phyloP scores from a whole-genome alignment of 257 asterid genomes.

The Knoxia roxburghii region DNA sequence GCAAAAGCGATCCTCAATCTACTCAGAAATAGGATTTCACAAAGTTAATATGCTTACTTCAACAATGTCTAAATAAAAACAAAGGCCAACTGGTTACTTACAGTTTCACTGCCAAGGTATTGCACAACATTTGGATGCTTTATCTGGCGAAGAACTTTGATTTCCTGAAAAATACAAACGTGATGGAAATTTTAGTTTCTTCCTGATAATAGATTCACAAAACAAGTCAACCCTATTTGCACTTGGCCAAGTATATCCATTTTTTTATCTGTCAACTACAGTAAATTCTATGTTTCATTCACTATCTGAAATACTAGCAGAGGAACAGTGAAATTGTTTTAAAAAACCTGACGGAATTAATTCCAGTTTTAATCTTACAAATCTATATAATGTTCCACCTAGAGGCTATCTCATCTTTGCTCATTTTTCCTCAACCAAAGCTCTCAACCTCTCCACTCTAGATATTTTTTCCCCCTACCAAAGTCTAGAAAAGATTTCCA shows the following conservation, averaged over 20 bases:
- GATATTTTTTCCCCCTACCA: too few relatives aligned
- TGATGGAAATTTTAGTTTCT: constrained; percentile 15
- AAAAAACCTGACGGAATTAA: too few relatives aligned
- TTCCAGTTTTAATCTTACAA: too few relatives aligned
- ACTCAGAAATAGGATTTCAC: constrained; percentile 17
- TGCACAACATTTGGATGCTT: constrained; percentile 83
- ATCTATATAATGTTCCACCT: too few relatives aligned
- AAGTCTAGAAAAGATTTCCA: too few relatives aligned
- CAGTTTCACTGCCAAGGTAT: constrained; percentile 72
- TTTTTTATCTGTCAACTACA: neutral
- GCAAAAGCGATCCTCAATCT: constrained; percentile 85
- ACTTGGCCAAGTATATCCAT: neutral
- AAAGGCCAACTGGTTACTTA: constrained; percentile 33
- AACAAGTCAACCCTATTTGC: neutral
- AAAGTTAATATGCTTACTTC: constrained; percentile 12
- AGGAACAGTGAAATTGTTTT: too few relatives aligned
- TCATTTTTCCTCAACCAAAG: too few relatives aligned
- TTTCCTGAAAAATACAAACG: constrained; percentile 47
- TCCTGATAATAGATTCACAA: neutral
- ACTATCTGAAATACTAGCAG: too few relatives aligned
- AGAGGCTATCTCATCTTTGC: too few relatives aligned
- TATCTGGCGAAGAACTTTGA: constrained; percentile 61
- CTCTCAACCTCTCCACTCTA: too few relatives aligned
- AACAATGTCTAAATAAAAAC: neutral
- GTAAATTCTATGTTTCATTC: neutral